Evolutionary conservation across 257 asterid genomes (phyloP), one percentile per base, ranked within the genome.

Genomic region (Mentha longifolia): DNA sequence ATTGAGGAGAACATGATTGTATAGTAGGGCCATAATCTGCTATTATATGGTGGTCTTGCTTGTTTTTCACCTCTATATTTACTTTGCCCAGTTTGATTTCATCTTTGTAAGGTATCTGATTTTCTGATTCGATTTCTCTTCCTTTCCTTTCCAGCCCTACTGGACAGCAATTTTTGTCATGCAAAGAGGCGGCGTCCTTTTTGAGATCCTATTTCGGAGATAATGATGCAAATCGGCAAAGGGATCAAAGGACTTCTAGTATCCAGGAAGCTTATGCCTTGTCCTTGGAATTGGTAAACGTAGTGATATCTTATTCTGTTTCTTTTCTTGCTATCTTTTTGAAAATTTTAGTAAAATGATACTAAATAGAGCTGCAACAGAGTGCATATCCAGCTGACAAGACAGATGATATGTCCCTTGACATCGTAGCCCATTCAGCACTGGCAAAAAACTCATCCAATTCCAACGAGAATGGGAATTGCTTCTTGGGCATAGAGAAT

Each of bases 181-280:
- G 98, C 90, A 87, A 80, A 83, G 99, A 92, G 76, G 98, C 89
- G 60, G 85, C 97, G 4, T 70, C 89, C 46, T 91, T 86, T 87
- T 63, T 94, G 84, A 83, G 70, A 68, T 82, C 94, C 78, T 81
- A 79, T 82, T 83, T 89, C 82, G 80, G 76, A 77, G 74, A 54
- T 61, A 54, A 63, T 61, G 84, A 68, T 65, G 83, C 74, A 33
- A 72, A 67, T 75, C 90, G 74, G 73, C 80, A 70, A 47, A 75
- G 60, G 73, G 90, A 86, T 66, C 86, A 71, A 77, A 84, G 75
- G 74, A 67, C 79, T 55, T 74, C 70, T 67, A 82, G 77, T 77
- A 78, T 78, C 69, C 86, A 76, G 64, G 90, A 78, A 74, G 74
- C 81, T 4, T 58, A 70, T 78, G 83, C 49, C 43, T 13, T 76